Conservation (phyloP, 495 filamentous ascomycete genomes). For the Acidomyces sp. region DNA sequence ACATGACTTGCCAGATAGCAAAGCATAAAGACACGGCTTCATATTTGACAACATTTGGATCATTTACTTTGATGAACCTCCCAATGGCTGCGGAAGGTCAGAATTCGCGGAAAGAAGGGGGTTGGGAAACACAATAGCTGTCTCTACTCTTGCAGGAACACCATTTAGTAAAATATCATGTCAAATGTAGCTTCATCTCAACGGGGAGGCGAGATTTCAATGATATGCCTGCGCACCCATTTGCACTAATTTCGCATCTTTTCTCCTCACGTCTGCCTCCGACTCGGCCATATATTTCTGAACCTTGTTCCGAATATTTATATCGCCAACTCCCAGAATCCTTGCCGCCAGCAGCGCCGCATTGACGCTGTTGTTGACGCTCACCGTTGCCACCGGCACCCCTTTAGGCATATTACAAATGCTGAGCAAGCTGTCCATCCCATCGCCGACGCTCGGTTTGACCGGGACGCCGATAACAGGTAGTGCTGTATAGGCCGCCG, state of each 20-base stretch:
- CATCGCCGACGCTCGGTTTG: conserved; percentile 73
- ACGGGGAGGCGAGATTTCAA: no score
- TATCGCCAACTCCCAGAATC: conserved; percentile 61
- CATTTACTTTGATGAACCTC: no score
- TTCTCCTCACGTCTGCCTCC: conserved; percentile 51
- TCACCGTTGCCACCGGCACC: conserved; percentile 77
- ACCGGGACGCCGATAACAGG: conserved; percentile 91
- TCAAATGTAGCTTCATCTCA: no score
- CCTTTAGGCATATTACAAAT: conserved; percentile 82
- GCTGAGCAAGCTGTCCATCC: conserved; percentile 75
- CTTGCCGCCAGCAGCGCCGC: conserved; percentile 79
- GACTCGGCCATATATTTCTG: conserved; percentile 50
- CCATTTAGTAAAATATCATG: no score
- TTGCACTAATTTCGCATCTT: conserved; percentile 51
- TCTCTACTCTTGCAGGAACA: no score
- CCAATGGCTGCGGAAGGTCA: no score
- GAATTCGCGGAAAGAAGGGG: no score
- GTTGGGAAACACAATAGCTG: no score
- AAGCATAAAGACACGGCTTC: no score
- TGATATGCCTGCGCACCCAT: conserved; percentile 61
- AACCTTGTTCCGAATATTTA: conserved; percentile 44
- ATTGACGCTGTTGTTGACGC: conserved; percentile 88
- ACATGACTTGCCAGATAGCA: no score
- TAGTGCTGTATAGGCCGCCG: conserved; percentile 69
- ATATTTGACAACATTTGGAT: no score